A percentile compares a stretch with the other conserved stretches of the same genome.
Evolutionary conservation across 1,284 basidiomycete genomes (phyloP).

Genomic region (Ganoderma resinaceum): DNA sequence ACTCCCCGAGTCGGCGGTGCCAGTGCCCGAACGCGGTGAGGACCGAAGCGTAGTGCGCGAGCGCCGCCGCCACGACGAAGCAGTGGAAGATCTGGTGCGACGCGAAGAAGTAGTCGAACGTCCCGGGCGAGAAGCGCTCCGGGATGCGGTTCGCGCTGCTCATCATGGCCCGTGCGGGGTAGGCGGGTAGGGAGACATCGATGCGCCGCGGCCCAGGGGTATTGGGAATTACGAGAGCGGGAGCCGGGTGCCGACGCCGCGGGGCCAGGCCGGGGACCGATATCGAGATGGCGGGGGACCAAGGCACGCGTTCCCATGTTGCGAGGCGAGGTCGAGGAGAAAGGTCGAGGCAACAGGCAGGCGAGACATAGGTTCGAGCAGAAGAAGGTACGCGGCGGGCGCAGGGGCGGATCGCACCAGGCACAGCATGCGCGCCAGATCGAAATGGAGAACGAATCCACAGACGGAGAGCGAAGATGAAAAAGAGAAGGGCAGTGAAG

Average conservation of each 20-base stretch:
- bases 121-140: constrained; percentile 79
- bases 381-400: neutral
- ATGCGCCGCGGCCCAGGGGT: neutral
- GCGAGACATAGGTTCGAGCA: neutral
- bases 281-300: neutral
- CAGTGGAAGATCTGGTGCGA: constrained; percentile 91
- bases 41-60: constrained; percentile 75
- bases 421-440: neutral
- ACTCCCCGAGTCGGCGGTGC: constrained; percentile 47
- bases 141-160: constrained; percentile 83
- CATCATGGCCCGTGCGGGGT: neutral
- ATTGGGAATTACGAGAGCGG: neutral
- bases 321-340: neutral
- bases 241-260: constrained; percentile 1
- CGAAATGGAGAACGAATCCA: neutral
- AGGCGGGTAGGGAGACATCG: neutral
- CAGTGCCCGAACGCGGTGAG: constrained; percentile 63
- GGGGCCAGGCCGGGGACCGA: neutral
- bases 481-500: neutral
- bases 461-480: neutral
- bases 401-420: neutral
- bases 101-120: constrained; percentile 81
- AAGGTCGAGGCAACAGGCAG: neutral
- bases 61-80: constrained; percentile 81
- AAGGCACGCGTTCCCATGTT: neutral